Conservation (phyloP, 768 basidiomycete species). For the Rhodotorula toruloides region DNA sequence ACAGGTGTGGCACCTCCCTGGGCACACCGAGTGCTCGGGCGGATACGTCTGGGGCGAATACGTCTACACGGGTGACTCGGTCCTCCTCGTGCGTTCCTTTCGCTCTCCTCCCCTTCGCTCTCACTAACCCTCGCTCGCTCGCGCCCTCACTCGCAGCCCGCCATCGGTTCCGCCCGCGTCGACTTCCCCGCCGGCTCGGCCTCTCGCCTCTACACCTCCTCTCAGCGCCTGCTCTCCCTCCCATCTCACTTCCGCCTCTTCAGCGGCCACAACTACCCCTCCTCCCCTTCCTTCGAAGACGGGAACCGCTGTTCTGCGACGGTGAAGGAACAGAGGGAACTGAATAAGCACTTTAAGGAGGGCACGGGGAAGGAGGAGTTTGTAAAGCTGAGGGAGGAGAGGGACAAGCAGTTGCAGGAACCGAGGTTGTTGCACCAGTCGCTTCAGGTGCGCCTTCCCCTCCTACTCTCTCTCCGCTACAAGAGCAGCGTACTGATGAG, state of each 20-base stretch:
- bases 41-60: slow-evolving; percentile 35
- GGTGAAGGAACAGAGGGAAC: slow-evolving; percentile 38
- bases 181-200: slow-evolving; percentile 44
- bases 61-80: slow-evolving; percentile 42
- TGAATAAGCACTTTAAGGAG: slow-evolving; percentile 40
- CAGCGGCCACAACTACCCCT: slow-evolving; percentile 42
- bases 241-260: slow-evolving; percentile 39
- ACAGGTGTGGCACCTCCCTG: slow-evolving; percentile 39
- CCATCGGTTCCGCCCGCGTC: slow-evolving; percentile 42
- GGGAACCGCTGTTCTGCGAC: slow-evolving; percentile 41
- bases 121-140: neutral
- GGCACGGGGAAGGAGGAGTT: slow-evolving; percentile 32
- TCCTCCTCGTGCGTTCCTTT: slow-evolving; percentile 31
- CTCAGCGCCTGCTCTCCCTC: slow-evolving; percentile 41
- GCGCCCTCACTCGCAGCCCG: slow-evolving; percentile 28
- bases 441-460: slow-evolving; percentile 37
- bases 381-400: slow-evolving; percentile 38
- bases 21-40: slow-evolving; percentile 40
- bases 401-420: slow-evolving; percentile 38
- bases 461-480: neutral
- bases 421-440: slow-evolving; percentile 41
- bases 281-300: slow-evolving; percentile 1
- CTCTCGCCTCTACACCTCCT: slow-evolving; percentile 37
- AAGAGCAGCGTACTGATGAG: too few relatives aligned
- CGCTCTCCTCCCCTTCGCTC: neutral